These are phyloP conservation scores for Ophiostoma ulmi DNA, from an alignment of 2,329 filamentous ascomycete genomes.

Conservation along the genomic window DNA sequence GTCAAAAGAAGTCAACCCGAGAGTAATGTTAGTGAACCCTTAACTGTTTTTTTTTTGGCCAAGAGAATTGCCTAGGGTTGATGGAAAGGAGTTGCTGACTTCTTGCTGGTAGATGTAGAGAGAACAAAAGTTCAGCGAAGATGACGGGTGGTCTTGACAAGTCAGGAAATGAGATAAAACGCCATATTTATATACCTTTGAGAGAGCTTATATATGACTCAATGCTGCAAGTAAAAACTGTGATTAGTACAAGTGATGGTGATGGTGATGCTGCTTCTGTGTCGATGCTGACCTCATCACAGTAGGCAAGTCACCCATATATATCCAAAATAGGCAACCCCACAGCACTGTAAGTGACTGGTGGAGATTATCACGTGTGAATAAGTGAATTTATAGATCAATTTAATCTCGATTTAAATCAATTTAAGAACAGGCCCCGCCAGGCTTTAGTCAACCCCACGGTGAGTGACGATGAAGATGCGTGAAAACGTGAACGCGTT, in stretches of 20 bases:
- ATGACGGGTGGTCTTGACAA: neutral
- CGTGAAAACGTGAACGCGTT: neutral
- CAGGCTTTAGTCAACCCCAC: neutral
- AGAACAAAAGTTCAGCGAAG: no score
- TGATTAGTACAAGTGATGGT: neutral
- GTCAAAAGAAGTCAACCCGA: no score
- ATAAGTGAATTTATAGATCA: neutral
- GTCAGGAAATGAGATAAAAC: neutral
- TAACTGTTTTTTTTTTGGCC: no score
- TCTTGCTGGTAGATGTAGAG: no score
- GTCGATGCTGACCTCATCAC: neutral
- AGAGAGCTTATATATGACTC: neutral
- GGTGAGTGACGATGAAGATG: neutral
- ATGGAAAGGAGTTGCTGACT: no score
- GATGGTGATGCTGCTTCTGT: neutral
- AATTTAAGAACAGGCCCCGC: conserved; percentile 2
- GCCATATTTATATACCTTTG: neutral
- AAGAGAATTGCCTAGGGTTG: no score
- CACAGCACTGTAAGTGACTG: conserved; percentile 16
- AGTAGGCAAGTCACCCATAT: neutral
- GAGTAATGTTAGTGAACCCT: no score
- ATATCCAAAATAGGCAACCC: conserved; percentile 14
- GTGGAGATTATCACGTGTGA: conserved; percentile 8
- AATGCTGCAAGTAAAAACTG: neutral
- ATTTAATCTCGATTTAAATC: neutral